These are phyloP conservation scores for Metschnikowia dekortorum DNA, from an alignment of 805 yeast genomes.

Conservation along the genomic window DNA sequence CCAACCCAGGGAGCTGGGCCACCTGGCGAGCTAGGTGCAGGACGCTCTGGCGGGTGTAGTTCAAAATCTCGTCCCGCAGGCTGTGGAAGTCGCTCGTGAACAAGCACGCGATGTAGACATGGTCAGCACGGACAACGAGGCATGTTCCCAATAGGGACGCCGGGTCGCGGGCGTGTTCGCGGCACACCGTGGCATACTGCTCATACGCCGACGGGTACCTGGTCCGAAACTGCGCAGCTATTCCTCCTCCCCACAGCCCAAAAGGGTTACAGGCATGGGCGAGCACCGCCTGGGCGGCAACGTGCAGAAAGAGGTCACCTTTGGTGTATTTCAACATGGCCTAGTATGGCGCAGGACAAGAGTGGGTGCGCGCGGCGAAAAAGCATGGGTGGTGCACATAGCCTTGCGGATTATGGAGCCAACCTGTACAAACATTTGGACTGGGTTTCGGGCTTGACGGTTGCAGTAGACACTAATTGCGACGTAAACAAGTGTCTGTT, in stretches of 20 bases:
- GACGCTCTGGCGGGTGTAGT: slow-evolving; percentile 49
- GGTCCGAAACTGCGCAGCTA: slow-evolving; percentile 55
- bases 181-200: slow-evolving; percentile 45
- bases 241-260: slow-evolving; percentile 85
- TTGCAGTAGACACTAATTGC: neutral
- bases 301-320: slow-evolving; percentile 53
- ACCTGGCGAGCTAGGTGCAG: slow-evolving; percentile 31
- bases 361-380: neutral
- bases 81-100: slow-evolving; percentile 58
- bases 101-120: slow-evolving; percentile 54
- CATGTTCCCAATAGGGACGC: slow-evolving; percentile 51
- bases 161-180: slow-evolving; percentile 6
- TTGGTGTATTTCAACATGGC: slow-evolving; percentile 42
- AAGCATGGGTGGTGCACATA: neutral
- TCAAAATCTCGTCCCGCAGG: slow-evolving; percentile 44
- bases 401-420: no score
- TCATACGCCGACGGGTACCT: slow-evolving; percentile 56
- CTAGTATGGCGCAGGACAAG: neutral
- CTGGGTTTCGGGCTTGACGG: no score
- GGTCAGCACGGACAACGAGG: slow-evolving; percentile 31
- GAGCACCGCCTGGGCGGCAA: slow-evolving; percentile 36
- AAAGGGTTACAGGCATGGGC: slow-evolving; percentile 79
- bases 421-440: no score
- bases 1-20: neutral
- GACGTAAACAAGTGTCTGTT: neutral